Evolutionary conservation across 1,284 basidiomycete genomes (phyloP).

Genomic region (Heterobasidion annosum): DNA sequence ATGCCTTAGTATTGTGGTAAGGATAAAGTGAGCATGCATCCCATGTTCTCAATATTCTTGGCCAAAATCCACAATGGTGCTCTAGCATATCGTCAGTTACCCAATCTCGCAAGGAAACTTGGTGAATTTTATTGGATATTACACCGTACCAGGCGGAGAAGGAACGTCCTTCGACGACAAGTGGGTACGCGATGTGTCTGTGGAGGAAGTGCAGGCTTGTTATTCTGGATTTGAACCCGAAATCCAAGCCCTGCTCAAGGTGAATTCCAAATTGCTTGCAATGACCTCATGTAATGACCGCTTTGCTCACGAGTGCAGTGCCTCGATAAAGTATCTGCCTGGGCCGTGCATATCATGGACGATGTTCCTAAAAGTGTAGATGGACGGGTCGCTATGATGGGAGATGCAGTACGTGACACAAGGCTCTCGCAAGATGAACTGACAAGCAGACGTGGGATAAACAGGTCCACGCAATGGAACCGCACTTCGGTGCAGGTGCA

Average conservation of each 20-base stretch:
- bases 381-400: slow-evolving; percentile 23
- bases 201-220: slow-evolving; percentile 23
- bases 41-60: background rate
- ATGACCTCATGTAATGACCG: background rate
- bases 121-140: slow-evolving; percentile 30
- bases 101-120: slow-evolving; percentile 20
- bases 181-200: slow-evolving; percentile 24
- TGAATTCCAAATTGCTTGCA: slow-evolving; percentile 5
- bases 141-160: slow-evolving; percentile 24
- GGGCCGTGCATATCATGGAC: background rate
- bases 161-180: slow-evolving; percentile 21
- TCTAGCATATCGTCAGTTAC: slow-evolving; percentile 18
- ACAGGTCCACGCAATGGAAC: slow-evolving; percentile 43
- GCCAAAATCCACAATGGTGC: background rate
- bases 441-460: background rate
- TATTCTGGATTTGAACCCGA: slow-evolving; percentile 28
- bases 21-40: background rate
- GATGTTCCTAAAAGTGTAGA: background rate
- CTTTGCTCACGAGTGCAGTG: background rate
- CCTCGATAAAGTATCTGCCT: background rate
- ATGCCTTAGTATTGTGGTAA: background rate
- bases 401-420: slow-evolving; percentile 29
- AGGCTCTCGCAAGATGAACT: background rate
- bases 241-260: slow-evolving; percentile 23
- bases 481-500: slow-evolving; percentile 43